A percentile compares a stretch with the other conserved stretches of the same genome.
Evolutionary conservation across 352 stramenopile species (phyloP).

Genomic region (Phytopythium ostracodes): DNA sequence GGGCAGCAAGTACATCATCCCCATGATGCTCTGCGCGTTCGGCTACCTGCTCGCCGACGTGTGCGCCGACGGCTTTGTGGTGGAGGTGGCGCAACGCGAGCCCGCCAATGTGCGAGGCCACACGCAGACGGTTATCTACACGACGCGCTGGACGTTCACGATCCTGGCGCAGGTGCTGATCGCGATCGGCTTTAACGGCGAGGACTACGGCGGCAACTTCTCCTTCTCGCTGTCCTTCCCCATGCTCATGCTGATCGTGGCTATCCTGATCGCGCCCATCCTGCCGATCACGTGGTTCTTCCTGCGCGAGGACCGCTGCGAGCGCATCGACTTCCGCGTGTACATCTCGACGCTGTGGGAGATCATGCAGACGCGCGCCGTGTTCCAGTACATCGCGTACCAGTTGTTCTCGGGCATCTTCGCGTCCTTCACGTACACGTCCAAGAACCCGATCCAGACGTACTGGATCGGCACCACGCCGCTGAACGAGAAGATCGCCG

Average conservation of each 20-base stretch:
- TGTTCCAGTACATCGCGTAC: slow-evolving; percentile 51
- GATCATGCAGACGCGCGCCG: slow-evolving; percentile 35
- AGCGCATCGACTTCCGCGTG: slow-evolving; percentile 28
- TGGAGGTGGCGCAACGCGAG: slow-evolving; percentile 46
- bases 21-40: slow-evolving; percentile 39
- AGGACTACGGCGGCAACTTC: slow-evolving; percentile 47
- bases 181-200: slow-evolving; percentile 42
- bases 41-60: slow-evolving; percentile 47
- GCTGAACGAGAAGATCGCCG: slow-evolving; percentile 33
- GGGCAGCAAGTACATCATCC: slow-evolving; percentile 37
- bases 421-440: slow-evolving; percentile 30
- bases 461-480: slow-evolving; percentile 41
- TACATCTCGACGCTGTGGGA: slow-evolving; percentile 50
- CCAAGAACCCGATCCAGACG: slow-evolving; percentile 32
- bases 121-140: slow-evolving; percentile 53
- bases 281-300: slow-evolving; percentile 39
- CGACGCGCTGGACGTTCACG: slow-evolving; percentile 28
- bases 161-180: slow-evolving; percentile 36
- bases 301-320: slow-evolving; percentile 31
- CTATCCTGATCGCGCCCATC: slow-evolving; percentile 21
- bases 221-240: slow-evolving; percentile 39
- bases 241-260: slow-evolving; percentile 38
- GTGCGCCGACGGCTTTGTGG: slow-evolving; percentile 43
- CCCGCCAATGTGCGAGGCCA: slow-evolving; percentile 34
- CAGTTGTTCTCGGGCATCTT: slow-evolving; percentile 40